Evolutionary conservation across 2,329 filamentous ascomycete species (phyloP).

Genomic region (Metarhizium robertsii): DNA sequence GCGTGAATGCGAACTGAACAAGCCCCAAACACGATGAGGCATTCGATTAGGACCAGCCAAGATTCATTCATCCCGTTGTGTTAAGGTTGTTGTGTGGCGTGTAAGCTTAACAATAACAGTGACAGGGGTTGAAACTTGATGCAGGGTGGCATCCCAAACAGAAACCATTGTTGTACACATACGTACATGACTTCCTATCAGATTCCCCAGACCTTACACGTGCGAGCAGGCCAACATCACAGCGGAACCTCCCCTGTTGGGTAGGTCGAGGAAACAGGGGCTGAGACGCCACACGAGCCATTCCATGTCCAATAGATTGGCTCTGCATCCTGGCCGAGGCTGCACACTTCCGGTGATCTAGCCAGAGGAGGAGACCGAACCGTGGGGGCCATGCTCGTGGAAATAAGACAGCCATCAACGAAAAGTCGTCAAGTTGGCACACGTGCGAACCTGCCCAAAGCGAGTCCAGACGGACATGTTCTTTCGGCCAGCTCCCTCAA

Average conservation of each 20-base stretch:
- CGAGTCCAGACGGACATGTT: background rate
- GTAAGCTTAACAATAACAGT: background rate
- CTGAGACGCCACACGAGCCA: background rate
- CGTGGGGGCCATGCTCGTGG: background rate
- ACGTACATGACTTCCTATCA: constrained; percentile 1
- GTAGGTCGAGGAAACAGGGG: background rate
- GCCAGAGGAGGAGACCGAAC: constrained; percentile 1
- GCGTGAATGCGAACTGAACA: background rate
- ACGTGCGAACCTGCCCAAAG: constrained; percentile 1
- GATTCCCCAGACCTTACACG: background rate
- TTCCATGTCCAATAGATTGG: background rate
- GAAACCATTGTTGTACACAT: background rate
- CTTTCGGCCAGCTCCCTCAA: background rate
- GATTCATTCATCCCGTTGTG: background rate
- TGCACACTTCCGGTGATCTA: constrained; percentile 1
- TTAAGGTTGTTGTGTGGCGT: background rate
- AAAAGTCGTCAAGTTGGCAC: background rate
- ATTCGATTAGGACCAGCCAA: background rate
- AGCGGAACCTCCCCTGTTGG: background rate
- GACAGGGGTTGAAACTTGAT: background rate
- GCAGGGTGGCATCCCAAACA: background rate
- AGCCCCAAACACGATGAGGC: no score
- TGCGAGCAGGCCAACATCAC: background rate
- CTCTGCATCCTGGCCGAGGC: background rate
- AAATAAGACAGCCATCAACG: background rate